Base-by-base conservation (phyloP, 306 rosid species). In the Pueraria montana region DNA sequence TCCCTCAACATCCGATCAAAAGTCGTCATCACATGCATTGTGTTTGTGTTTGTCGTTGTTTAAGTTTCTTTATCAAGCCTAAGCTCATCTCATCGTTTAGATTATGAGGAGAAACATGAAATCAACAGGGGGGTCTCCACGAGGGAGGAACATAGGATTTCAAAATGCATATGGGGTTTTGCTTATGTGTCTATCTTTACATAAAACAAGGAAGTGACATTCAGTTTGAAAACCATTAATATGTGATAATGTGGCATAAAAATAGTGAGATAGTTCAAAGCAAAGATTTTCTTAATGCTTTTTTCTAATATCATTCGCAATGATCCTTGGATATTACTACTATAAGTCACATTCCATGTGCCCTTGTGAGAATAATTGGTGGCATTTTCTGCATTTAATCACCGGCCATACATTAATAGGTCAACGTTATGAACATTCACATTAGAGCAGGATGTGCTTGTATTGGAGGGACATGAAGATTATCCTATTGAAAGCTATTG, bases 151-250 rank as follows among this genome's bases (percentile, higher is more conserved):
- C 34, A 11, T 1, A 43, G 26, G 27, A 61, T 59, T 23, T 14
- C 70, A 59, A 10, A 65, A 62, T 43, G 43, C 72, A 77, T 40
- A 58, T 18, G 95, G 11, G 52, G 20, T 14, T 77, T 77, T 46
- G 74, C 45, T 46, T 49, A 32, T 20, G 3, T 68, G 40, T 34
- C 40, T 34, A 34, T 5, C 40, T 34, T 34, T 34, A 6, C 8
- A 34, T 34, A 34, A 34, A 34, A 4, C 40, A 34, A 34, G 40
- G 40, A 34, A 30, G 34, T 6, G 8, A 68, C 70, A 27, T 80
- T 69, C 32, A 69, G 17, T 10, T 23, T 58, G 24, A 42, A 38
- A 38, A 70, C 11, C 58, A 70, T n/a, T 63, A 20, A 17, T 21
- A 61, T 8, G 0, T 23, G 21, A 21, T n/a, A 38, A 55, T 24